Base-by-base conservation (phyloP, 2,329 filamentous ascomycete species). In the Parastagonospora nodorum region DNA sequence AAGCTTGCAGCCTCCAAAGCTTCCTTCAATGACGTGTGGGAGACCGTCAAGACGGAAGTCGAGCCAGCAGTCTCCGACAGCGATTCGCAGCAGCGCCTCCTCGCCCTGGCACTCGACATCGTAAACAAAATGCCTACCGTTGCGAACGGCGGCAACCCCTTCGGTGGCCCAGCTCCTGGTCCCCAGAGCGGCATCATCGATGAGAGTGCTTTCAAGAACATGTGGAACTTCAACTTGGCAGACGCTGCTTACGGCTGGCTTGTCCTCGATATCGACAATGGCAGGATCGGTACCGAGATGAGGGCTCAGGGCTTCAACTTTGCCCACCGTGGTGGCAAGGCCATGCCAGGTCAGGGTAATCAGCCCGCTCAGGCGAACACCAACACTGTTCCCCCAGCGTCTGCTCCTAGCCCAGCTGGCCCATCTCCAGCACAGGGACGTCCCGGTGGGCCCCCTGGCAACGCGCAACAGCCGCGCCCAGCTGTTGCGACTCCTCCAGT, bases 181-280 rank as follows among this genome's bases (percentile, higher is more conserved):
- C 86, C 82, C 45, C 83, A 85, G 50, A 87, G 90, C 43, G 94
- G 94, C 29, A 90, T 96, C 68, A 92, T 99, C 14, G 94, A 99
- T 58, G 94, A 99, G 80, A 97, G 92, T 67, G 94, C 94, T 1
- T 99, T 99, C 84, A 99, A 99, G 81, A 99, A 99, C 74, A 97
- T 97, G 94, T 99, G 94, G 94, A 99, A 99, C 76, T 99, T 99
- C 78, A 97, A 97, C 75, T 77, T 99, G 60, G 94, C 94, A 28
- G 94, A 99, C 78, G 94, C 94, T 48, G 93, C 94, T 15, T 99
- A 97, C 73, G 94, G 94, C 54, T 99, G 92, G 82, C 82, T 99
- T 44, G 92, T 97, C 12, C 78, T 99, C 50, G 94, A 99, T 73
- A 88, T 99, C 53, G 94, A 99, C 71, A 90, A 92, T 68, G 94